Conservation (phyloP, 768 basidiomycete genomes). For the Leccinum variicolor region DNA sequence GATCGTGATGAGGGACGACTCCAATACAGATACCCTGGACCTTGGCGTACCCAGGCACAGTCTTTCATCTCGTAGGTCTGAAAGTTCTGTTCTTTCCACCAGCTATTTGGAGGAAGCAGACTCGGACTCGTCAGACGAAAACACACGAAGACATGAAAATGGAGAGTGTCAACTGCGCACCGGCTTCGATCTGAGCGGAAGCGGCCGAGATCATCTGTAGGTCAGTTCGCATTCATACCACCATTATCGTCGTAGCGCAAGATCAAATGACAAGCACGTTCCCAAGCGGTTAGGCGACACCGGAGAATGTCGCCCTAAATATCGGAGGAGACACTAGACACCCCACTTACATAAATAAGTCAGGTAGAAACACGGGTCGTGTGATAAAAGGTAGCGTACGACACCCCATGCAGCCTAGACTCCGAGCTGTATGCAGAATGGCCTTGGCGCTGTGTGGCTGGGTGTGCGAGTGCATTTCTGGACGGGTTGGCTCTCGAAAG, state of each 20-base stretch:
- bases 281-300: slow-evolving; percentile 81
- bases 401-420: slow-evolving; percentile 92
- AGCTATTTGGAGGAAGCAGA: slow-evolving; percentile 31
- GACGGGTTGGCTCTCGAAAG: neutral
- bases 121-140: neutral
- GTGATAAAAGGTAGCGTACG: slow-evolving; percentile 38
- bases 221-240: neutral
- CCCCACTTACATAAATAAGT: no score
- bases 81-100: slow-evolving; percentile 59
- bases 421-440: slow-evolving; percentile 83
- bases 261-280: slow-evolving; percentile 39
- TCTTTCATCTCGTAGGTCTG: slow-evolving; percentile 43
- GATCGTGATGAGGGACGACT: slow-evolving; percentile 65
- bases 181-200: slow-evolving; percentile 77
- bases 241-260: no score
- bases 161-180: slow-evolving; percentile 31
- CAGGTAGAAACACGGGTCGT: neutral
- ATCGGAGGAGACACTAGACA: slow-evolving; percentile 73
- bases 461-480: neutral
- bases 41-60: slow-evolving; percentile 63
- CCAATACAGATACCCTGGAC: slow-evolving; percentile 90
- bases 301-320: slow-evolving; percentile 86
- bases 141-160: neutral
- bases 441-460: neutral
- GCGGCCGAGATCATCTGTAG: slow-evolving; percentile 62